Percentiles rank a stretch among this genome's conserved stretches.
Conservation (phyloP, 2,329 filamentous ascomycete genomes). For the Mariannaea elegans region DNA sequence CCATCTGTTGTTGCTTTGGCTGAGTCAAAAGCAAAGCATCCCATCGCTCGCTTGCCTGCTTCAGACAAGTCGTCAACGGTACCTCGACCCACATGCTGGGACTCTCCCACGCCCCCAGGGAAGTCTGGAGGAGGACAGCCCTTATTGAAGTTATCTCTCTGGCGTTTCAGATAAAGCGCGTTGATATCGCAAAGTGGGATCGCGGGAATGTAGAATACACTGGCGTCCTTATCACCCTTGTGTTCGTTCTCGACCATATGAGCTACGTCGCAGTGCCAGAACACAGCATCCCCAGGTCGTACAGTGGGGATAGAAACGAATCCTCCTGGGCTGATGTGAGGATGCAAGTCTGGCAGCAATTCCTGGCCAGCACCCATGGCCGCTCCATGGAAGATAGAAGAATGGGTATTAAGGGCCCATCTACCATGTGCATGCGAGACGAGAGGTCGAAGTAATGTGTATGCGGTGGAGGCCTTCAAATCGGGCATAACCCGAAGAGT, state of each 20-base stretch:
- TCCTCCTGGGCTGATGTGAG: background rate
- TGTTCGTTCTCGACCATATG: background rate
- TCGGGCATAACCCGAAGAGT: background rate
- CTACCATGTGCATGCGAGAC: no score
- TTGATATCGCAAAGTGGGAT: background rate
- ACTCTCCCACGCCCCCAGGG: background rate
- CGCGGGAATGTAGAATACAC: background rate
- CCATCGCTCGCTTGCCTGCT: background rate
- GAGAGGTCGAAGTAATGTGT: constrained; percentile 3
- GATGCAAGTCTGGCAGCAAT: no score
- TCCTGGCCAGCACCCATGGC: no score
- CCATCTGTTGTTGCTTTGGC: background rate
- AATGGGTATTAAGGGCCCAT: no score
- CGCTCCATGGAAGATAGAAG: no score
- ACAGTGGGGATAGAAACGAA: constrained; percentile 2
- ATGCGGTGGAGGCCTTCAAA: constrained; percentile 1
- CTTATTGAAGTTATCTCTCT: background rate
- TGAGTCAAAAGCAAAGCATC: background rate
- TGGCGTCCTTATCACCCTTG: background rate
- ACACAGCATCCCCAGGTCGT: background rate
- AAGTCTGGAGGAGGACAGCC: background rate
- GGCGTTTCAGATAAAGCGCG: background rate
- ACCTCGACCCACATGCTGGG: background rate
- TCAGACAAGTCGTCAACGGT: background rate
- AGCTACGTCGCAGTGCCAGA: background rate